phyloP scores from a whole-genome alignment of 2,329 filamentous ascomycete genomes.

The Curvularia lunata region DNA sequence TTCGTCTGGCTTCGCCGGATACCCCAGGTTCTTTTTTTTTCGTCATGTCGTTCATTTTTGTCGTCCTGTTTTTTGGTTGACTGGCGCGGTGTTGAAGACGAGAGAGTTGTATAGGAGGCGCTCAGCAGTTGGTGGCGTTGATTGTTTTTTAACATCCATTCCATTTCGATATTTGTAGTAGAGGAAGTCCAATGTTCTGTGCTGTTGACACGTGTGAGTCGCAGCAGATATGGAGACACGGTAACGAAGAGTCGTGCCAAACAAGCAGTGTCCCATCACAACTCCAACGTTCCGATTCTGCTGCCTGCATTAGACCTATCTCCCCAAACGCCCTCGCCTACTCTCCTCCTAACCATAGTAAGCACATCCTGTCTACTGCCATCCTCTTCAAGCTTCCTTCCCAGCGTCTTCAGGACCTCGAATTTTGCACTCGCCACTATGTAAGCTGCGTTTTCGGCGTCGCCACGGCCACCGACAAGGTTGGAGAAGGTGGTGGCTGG shows the following conservation, averaged over 20 bases:
- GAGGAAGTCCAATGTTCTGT: not conserved
- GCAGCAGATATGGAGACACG: not conserved
- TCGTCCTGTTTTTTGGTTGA: not conserved
- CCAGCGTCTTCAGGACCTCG: slow-evolving; percentile 60
- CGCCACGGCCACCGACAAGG: slow-evolving; percentile 64
- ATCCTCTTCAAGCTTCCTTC: slow-evolving; percentile 52
- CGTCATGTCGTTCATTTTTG: not conserved
- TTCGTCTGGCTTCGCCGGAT: slow-evolving; percentile 30
- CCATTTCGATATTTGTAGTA: not conserved
- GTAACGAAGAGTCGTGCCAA: not conserved
- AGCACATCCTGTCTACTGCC: slow-evolving; percentile 49
- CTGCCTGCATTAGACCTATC: slow-evolving; percentile 51
- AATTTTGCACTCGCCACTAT: slow-evolving; percentile 64
- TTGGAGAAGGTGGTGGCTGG: slow-evolving; percentile 64
- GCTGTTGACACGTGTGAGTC: not conserved
- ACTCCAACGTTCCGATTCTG: slow-evolving; percentile 55
- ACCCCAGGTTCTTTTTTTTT: slow-evolving; percentile 29
- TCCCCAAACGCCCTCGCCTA: slow-evolving; percentile 54
- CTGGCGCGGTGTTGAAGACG: not conserved
- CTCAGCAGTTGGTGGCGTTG: not conserved
- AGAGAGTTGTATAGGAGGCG: not conserved
- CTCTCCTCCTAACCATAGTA: slow-evolving; percentile 50
- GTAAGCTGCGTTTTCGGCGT: slow-evolving; percentile 64
- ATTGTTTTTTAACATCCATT: not conserved
- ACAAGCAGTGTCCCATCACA: not conserved